phyloP scores from a whole-genome alignment of 345 rosid species.

The Melastoma malabathricum region DNA sequence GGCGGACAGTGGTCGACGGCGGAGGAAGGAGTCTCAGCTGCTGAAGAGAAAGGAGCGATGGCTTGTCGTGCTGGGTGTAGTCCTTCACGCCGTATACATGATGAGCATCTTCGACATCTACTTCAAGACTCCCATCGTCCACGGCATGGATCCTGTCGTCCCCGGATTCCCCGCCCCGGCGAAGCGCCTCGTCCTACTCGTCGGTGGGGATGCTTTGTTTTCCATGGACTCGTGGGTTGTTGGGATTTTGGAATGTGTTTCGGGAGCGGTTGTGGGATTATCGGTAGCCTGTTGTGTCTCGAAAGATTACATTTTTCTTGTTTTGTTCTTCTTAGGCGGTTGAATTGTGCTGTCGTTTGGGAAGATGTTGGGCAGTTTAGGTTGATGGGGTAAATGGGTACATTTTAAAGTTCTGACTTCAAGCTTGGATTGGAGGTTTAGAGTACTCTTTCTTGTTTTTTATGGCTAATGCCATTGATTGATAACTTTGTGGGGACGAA shows the following conservation, averaged over 20 bases:
- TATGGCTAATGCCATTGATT: too few species aligned
- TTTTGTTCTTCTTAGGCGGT: neutral
- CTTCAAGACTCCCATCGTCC: conserved; percentile 94
- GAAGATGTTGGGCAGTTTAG: too few species aligned
- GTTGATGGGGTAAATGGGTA: too few species aligned
- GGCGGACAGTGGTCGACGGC: conserved; percentile 18
- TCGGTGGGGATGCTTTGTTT: conserved; percentile 27
- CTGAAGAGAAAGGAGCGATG: conserved; percentile 57
- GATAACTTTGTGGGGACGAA: too few species aligned
- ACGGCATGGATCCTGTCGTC: conserved; percentile 76
- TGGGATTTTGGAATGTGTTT: too few species aligned
- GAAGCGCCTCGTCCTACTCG: conserved; percentile 76
- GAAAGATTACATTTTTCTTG: neutral
- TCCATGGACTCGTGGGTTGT: too few species aligned
- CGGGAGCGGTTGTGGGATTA: too few species aligned
- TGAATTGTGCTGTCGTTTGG: neutral
- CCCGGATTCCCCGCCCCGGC: conserved; percentile 78
- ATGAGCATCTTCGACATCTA: conserved; percentile 92
- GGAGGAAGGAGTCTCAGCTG: conserved; percentile 29
- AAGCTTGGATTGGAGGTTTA: too few species aligned
- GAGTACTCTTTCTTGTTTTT: too few species aligned
- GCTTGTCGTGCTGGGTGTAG: conserved; percentile 66
- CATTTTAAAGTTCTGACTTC: too few species aligned
- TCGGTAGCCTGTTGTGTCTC: neutral
- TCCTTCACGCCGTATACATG: conserved; percentile 87